Percentiles rank a stretch among this genome's conserved stretches.
Evolutionary conservation across 2,329 filamentous ascomycete species (phyloP).

Genomic region (Alternaria metachromatica): DNA sequence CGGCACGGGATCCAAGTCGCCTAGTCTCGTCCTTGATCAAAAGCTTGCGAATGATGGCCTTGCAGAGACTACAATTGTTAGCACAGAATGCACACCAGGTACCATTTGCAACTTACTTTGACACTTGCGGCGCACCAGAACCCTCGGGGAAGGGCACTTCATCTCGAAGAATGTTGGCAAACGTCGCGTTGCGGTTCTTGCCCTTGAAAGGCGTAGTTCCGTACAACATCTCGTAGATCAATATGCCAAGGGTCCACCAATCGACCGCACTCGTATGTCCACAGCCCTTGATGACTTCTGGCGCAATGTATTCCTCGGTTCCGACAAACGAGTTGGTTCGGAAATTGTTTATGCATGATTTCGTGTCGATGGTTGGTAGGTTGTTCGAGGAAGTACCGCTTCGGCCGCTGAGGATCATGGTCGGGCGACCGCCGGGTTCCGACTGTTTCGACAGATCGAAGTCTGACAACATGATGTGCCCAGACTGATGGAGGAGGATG

Average conservation of each 20-base stretch:
- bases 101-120: slow-evolving; percentile 73
- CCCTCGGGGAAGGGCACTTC: slow-evolving; percentile 97
- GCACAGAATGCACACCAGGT: slow-evolving; percentile 10
- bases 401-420: slow-evolving; percentile 84
- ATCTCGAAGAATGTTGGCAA: slow-evolving; percentile 94
- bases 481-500: slow-evolving; percentile 97
- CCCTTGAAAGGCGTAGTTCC: slow-evolving; percentile 99
- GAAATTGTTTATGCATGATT: slow-evolving; percentile 98
- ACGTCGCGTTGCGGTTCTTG: slow-evolving; percentile 97
- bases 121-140: slow-evolving; percentile 80
- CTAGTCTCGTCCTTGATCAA: slow-evolving; percentile 98
- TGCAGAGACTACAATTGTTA: slow-evolving; percentile 76
- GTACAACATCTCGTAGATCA: slow-evolving; percentile 99
- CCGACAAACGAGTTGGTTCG: slow-evolving; percentile 98
- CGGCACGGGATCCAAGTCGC: slow-evolving; percentile 88
- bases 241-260: slow-evolving; percentile 97
- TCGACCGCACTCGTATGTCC: slow-evolving; percentile 98
- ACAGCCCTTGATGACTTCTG: slow-evolving; percentile 98
- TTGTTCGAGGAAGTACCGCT: slow-evolving; percentile 86
- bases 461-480: slow-evolving; percentile 99
- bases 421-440: slow-evolving; percentile 91
- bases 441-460: slow-evolving; percentile 99
- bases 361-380: slow-evolving; percentile 95
- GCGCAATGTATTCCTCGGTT: slow-evolving; percentile 98
- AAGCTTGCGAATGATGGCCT: slow-evolving; percentile 93